Evolutionary conservation across 805 yeast species (phyloP), one percentile per base, ranked within the genome.

Genomic region (Grigorovia transvaalensis): DNA sequence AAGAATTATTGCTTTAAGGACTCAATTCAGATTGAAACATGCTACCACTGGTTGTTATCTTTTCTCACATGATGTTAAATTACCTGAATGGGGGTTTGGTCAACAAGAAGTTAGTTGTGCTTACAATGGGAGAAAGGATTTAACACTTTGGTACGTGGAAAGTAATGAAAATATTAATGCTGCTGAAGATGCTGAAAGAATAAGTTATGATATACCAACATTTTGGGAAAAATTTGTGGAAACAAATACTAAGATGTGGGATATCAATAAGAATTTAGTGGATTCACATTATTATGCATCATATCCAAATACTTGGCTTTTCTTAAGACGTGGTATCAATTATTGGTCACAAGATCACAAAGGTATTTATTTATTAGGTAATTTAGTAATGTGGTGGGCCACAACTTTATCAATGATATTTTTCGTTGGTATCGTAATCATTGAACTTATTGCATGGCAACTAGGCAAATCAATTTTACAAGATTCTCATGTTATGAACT

Each of bases 41-140:
- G 90, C 89, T 38, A 81, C 84, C 85, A 75, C 85, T 27, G 89
- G 89, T 51, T 78, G 88, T 69, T 82, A 80, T 63, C 71, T 86
- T 59, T 86, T 85, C 67, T 82, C 93, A n/a, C 84, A 81, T 57
- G 83, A 79, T 52, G 79, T 77, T 13, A 84, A 84, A 64, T 75
- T 86, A 61, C 95, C 95, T 55, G 79, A 78, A 50, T 85, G 93
- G 90, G 95, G 85, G 1, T 84, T 81, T 58, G 85, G 81, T 55
- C 95, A 86, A 68, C 90, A 83, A 67, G 95, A 86, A 71, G 95
- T 86, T 50, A 80, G 90, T 2, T 78, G 90, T 71, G 88, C 95
- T 41, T 67, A 77, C 18, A 84, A 80, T 59, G 93, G 90, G 66
- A 73, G 74, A 51, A 70, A 78, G 52, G 73, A 77, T 17, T 74